These are phyloP conservation scores for Penicillium sp. DNA, from an alignment of 2,329 filamentous ascomycete species.

Conservation along the genomic window DNA sequence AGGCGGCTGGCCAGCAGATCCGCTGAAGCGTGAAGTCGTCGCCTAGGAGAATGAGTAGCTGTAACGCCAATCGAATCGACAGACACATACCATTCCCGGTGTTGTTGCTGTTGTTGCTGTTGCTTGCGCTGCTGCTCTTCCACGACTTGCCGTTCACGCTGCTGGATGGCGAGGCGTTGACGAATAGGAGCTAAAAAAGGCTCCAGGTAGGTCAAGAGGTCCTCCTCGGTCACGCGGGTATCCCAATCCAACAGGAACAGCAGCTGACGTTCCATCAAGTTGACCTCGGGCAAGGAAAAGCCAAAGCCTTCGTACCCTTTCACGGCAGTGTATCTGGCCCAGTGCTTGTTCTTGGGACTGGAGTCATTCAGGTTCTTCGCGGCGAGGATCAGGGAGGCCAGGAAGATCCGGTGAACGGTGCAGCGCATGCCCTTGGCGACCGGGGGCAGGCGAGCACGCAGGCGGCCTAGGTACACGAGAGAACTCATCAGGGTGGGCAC, in stretches of 20 bases:
- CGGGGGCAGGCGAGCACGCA: slow-evolving; percentile 81
- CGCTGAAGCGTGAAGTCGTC: slow-evolving; percentile 36
- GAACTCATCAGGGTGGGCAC: slow-evolving; percentile 97
- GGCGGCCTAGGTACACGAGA: slow-evolving; percentile 83
- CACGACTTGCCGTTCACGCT: slow-evolving; percentile 50
- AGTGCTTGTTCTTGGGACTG: slow-evolving; percentile 99
- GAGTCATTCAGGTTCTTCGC: slow-evolving; percentile 99
- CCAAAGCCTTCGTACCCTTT: slow-evolving; percentile 72
- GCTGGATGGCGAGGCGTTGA: slow-evolving; percentile 52
- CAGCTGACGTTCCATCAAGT: slow-evolving; percentile 98
- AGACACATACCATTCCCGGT: slow-evolving; percentile 33
- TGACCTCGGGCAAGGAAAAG: slow-evolving; percentile 93
- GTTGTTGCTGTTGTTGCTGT: slow-evolving; percentile 23
- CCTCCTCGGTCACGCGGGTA: slow-evolving; percentile 75
- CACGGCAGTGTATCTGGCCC: slow-evolving; percentile 87
- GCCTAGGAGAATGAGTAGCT: slow-evolving; percentile 17
- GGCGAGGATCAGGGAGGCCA: slow-evolving; percentile 63
- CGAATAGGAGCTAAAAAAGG: slow-evolving; percentile 85
- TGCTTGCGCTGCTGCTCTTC: slow-evolving; percentile 33
- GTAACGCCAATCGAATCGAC: background rate
- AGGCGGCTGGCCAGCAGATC: slow-evolving; percentile 37
- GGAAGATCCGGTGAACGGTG: slow-evolving; percentile 96
- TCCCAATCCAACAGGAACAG: slow-evolving; percentile 95
- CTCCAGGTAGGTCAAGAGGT: slow-evolving; percentile 84
- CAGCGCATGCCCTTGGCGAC: slow-evolving; percentile 95